Conservation (phyloP, 23 red algal genomes). For the Gracilaria gracilis region DNA sequence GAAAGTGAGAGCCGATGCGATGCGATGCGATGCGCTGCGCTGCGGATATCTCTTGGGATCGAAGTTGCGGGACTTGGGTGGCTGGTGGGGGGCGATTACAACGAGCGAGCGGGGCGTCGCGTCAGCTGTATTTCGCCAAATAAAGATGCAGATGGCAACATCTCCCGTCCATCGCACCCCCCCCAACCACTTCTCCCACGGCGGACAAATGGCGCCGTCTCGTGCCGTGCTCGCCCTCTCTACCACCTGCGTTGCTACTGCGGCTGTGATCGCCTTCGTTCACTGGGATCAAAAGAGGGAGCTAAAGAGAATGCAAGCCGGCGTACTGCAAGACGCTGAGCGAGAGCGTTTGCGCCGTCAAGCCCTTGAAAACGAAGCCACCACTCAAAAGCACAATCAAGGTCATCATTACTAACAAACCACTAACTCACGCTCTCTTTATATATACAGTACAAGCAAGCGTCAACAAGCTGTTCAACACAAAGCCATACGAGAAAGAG, state of each 20-base stretch:
- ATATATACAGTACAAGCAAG: not conserved
- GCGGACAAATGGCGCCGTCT: not conserved
- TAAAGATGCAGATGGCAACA: no score
- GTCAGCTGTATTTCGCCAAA: no score
- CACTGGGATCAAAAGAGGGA: slow-evolving; percentile 70
- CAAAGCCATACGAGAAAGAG: not conserved
- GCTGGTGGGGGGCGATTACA: no score
- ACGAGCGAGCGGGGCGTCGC: no score
- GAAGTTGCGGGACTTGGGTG: no score
- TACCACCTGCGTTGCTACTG: slow-evolving; percentile 23
- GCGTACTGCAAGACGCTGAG: slow-evolving; percentile 33
- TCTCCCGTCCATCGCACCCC: not conserved
- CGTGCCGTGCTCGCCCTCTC: slow-evolving; percentile 32
- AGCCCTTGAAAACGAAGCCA: not conserved
- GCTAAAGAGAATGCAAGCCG: slow-evolving; percentile 43
- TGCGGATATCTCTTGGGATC: no score
- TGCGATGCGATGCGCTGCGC: not conserved
- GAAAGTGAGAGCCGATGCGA: not conserved
- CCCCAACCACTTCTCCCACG: not conserved
- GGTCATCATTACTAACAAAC: not conserved
- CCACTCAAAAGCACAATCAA: not conserved
- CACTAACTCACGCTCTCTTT: not conserved
- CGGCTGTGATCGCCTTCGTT: slow-evolving; percentile 48
- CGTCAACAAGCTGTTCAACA: not conserved
- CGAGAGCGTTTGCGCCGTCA: slow-evolving; percentile 51